These are phyloP conservation scores for Davidsoniella virescens DNA, from an alignment of 2,329 filamentous ascomycete genomes.

Conservation along the genomic window DNA sequence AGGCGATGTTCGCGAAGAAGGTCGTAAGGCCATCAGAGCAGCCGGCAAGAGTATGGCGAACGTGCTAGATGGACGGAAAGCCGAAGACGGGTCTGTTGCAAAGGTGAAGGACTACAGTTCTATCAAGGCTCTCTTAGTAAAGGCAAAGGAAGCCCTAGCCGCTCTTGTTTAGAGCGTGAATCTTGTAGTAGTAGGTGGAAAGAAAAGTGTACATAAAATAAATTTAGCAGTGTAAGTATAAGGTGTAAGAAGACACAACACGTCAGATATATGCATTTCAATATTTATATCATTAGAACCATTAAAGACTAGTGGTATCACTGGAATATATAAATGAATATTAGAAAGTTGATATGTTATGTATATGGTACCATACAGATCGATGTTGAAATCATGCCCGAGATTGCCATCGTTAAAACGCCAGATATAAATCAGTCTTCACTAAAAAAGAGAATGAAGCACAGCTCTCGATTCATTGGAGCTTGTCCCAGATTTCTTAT, in stretches of 20 bases:
- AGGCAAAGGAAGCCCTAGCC: constrained; percentile 32
- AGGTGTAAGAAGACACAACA: neutral
- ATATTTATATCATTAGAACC: no score
- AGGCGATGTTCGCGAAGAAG: constrained; percentile 49
- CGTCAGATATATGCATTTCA: no score
- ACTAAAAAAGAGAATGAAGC: neutral
- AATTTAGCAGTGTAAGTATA: constrained; percentile 8
- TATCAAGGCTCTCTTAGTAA: constrained; percentile 26
- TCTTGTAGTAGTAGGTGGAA: neutral
- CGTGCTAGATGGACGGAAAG: constrained; percentile 24
- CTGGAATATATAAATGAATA: no score
- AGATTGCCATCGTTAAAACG: neutral
- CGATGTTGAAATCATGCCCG: neutral
- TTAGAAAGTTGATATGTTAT: no score
- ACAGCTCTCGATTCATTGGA: no score
- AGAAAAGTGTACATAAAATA: constrained; percentile 3
- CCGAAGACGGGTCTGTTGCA: constrained; percentile 16
- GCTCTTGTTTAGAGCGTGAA: neutral
- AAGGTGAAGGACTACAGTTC: constrained; percentile 22
- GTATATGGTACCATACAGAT: neutral
- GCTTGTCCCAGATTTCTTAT: no score
- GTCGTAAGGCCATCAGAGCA: constrained; percentile 42
- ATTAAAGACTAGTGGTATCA: no score
- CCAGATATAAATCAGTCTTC: constrained; percentile 2
- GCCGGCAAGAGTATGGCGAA: constrained; percentile 36